Conservation (phyloP, 129 eudicot species). For the Calendula officinalis region DNA sequence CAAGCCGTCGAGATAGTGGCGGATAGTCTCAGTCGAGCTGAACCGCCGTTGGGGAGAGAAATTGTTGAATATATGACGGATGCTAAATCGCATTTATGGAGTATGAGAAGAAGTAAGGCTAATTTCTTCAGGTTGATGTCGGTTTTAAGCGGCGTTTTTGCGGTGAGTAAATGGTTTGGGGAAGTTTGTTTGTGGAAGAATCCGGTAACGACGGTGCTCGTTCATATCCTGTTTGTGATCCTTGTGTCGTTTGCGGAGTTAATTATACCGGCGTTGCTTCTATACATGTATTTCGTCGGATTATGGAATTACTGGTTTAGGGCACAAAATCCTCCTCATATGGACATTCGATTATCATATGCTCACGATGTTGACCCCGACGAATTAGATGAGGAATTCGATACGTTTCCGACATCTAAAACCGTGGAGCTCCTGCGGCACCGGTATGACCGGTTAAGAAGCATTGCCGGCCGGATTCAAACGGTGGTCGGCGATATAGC, state of each 20-base stretch:
- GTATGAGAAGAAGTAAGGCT: conserved; percentile 81
- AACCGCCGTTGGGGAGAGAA: conserved; percentile 74
- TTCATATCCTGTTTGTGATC: conserved; percentile 54
- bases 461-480: conserved; percentile 66
- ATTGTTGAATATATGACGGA: conserved; percentile 77
- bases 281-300: conserved; percentile 67
- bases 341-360: conserved; percentile 57
- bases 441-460: conserved; percentile 73
- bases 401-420: conserved; percentile 59
- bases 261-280: conserved; percentile 59
- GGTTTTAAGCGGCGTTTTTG: conserved; percentile 46
- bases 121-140: conserved; percentile 60
- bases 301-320: conserved; percentile 64
- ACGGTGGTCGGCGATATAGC: conserved; percentile 70
- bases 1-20: conserved; percentile 71
- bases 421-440: conserved; percentile 43
- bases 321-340: conserved; percentile 62
- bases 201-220: conserved; percentile 56
- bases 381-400: conserved; percentile 81
- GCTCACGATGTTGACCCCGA: conserved; percentile 53
- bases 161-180: conserved; percentile 61
- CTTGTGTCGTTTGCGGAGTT: conserved; percentile 59
- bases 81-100: conserved; percentile 72
- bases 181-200: conserved; percentile 66
- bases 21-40: conserved; percentile 64